Base-by-base conservation (phyloP, 1,139 yeast genomes). In the Debaryomyces udenii region DNA sequence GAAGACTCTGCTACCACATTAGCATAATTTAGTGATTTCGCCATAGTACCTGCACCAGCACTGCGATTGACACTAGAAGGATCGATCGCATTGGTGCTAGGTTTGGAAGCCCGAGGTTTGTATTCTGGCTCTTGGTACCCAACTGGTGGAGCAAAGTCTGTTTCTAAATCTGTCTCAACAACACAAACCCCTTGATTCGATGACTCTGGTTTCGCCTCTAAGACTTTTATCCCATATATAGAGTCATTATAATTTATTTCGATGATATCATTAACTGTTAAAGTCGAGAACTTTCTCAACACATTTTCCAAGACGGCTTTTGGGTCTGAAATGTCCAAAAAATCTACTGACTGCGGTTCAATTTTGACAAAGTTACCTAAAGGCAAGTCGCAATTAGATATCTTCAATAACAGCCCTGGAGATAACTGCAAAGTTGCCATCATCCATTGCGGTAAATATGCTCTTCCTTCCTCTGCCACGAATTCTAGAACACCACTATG, bases 81-180 rank as follows among this genome's bases (percentile, higher is more conserved):
- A 27, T 62, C 59, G 24, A 68, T 68, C 9, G 71, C 62, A 16
- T 52, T 65, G 9, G 59, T 52, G 0, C 66, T 52, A 2, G 79
- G 70, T 42, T 69, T 69, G 14, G 61, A 52, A 0, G 54, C 57
- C 37, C 57, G 53, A 6, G 76, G 76, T 37, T 57, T 66, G 49
- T 81, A 81, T 51, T 81, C 86, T 1, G 96, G 96, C 58, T 93
- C 99, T 22, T 88, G 96, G 57, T 94, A 94, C 0, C 99, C 99
- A 4, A 93, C 96, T 0, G 99, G 99, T 3, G 99, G 96, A 2
- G 98, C 99, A 69, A 94, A 94, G 59, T 94, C 99, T 0, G 97
- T 96, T 47, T 88, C 96, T 49, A 94, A 75, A 68, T 94, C 99
- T 0, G 99, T 94, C 59, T 94, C 99, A 24, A 94, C 90, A 15